Evolutionary conservation across 164 flowering plant genomes (phyloP), one percentile per base, ranked within the genome.

Genomic region (Aristolochia californica): DNA sequence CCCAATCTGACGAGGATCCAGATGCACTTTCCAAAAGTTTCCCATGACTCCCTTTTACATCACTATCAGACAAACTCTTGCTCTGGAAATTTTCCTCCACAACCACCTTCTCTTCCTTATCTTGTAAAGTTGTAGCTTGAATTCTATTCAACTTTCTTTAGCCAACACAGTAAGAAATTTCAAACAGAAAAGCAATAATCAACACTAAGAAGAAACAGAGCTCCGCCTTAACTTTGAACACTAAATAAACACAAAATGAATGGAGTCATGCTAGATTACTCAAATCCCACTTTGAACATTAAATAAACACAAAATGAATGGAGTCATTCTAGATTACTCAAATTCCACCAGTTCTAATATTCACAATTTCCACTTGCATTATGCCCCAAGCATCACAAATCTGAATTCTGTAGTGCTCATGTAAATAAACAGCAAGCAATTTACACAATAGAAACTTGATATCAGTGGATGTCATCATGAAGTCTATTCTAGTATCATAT

Each of bases 61-160:
- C 77, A 43, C 63, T 59, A 14, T 62, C 74, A 8, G 74, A 68
- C 50, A 73, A 72, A 66, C 76, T 74, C 48, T 74, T 76, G 11
- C 75, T 23, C 18, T 61, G 69, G 27, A 83, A 80, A 2, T 84
- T 68, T 34, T 79, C 81, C 68, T 80, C 85, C 44, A 79, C 83
- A 13, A 63, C 72, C 55, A 79, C 82, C 66, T 83, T 71, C 68
- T 87, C 82, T 58, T 88, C 81, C 21, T 82, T 70, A 25, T 85
- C 94, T 74, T 78, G 77, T 74, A 85, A 60, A 60, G 74, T 43
- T 13, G 84, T 75, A 27, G 93, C 96, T 71, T 57, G 65, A 20
- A 83, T 70, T 52, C 49, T 64, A 61, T 53, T 28, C 7, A 58
- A 45, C 52, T 60, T 27, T 20, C 48, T 22, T 27, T 1, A 13